These are phyloP conservation scores for Cercospora sojina DNA, from an alignment of 2,329 filamentous ascomycete genomes.

Conservation along the genomic window DNA sequence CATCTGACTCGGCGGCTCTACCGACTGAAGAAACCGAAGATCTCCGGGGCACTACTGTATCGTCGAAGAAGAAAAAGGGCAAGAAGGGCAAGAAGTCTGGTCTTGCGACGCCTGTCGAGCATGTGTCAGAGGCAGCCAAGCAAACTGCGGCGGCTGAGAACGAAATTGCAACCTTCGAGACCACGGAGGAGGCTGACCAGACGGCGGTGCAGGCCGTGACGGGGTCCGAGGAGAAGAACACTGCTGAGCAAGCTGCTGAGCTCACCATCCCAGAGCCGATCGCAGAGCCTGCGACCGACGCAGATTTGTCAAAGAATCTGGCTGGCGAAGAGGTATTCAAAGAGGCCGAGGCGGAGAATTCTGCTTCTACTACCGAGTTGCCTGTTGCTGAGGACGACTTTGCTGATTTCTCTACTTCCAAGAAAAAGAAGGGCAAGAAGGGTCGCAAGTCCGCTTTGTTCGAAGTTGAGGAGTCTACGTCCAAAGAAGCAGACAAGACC, in stretches of 20 bases:
- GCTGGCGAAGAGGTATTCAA: neutral
- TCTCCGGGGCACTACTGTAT: slow-evolving; percentile 1
- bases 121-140: neutral
- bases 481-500: neutral
- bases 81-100: slow-evolving; percentile 45
- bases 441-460: neutral
- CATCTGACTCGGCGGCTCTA: neutral
- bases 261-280: neutral
- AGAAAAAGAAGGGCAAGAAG: slow-evolving; percentile 27
- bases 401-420: neutral
- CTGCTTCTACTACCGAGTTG: neutral
- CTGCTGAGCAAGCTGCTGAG: neutral
- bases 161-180: neutral
- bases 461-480: neutral
- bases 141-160: neutral
- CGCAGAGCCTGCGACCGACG: neutral
- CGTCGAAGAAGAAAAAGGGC: slow-evolving; percentile 35
- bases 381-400: neutral
- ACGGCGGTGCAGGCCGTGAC: neutral
- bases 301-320: neutral
- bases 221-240: neutral
- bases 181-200: neutral
- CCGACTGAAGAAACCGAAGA: neutral
- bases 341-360: neutral
- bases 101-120: slow-evolving; percentile 29